phyloP scores from a whole-genome alignment of 2,329 filamentous ascomycete genomes.

The Chalara sp. region DNA sequence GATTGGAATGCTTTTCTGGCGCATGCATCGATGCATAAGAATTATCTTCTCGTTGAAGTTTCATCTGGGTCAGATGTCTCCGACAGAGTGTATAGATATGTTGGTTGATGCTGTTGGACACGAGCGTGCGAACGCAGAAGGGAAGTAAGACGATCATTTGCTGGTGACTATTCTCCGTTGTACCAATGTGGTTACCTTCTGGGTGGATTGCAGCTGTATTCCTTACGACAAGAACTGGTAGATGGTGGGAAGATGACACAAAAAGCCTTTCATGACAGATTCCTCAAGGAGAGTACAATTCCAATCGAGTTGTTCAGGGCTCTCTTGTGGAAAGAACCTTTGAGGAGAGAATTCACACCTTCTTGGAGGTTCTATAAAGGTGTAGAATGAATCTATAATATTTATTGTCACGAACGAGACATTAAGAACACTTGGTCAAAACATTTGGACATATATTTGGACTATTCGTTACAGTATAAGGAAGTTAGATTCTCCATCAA shows the following conservation, averaged over 20 bases:
- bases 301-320: conserved; percentile 48
- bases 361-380: neutral
- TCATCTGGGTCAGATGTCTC: conserved; percentile 46
- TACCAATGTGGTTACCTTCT: conserved; percentile 56
- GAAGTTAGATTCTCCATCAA: too few species aligned
- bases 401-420: neutral
- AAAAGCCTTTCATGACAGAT: conserved; percentile 48
- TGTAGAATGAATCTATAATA: neutral
- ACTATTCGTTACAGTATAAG: too few species aligned
- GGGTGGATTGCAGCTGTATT: conserved; percentile 49
- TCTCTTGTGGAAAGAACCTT: neutral
- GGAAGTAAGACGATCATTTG: conserved; percentile 51
- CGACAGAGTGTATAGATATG: conserved; percentile 48
- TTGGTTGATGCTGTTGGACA: conserved; percentile 51
- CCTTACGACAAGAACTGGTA: conserved; percentile 42
- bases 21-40: conserved; percentile 54
- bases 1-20: conserved; percentile 54
- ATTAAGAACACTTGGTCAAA: too few species aligned
- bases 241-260: conserved; percentile 33
- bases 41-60: conserved; percentile 53
- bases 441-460: too few species aligned
- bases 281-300: conserved; percentile 45
- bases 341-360: neutral
- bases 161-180: conserved; percentile 48
- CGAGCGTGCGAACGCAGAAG: conserved; percentile 52